Conservation (phyloP, 352 stramenopile genomes). For the Peronospora belbahrii region DNA sequence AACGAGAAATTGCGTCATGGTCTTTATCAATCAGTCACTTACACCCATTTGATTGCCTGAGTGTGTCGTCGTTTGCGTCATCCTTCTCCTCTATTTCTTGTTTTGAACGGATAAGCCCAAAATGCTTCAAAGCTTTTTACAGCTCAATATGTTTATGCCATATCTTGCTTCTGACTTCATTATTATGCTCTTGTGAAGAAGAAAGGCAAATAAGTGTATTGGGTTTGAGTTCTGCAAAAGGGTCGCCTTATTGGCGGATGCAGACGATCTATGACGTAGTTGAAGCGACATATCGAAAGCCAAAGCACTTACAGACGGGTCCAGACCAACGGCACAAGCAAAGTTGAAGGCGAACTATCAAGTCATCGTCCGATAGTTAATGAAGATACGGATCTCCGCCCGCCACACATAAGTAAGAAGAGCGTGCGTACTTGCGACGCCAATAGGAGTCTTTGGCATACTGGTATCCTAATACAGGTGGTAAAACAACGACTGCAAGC, state of each 20-base stretch:
- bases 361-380: slow-evolving; percentile 4
- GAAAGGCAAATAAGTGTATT: slow-evolving; percentile 9
- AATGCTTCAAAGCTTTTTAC: slow-evolving; percentile 27
- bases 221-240: slow-evolving; percentile 12
- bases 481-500: slow-evolving; percentile 59
- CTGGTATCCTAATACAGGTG: slow-evolving; percentile 57
- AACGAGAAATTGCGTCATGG: background rate
- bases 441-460: slow-evolving; percentile 43
- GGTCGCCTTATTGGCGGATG: background rate
- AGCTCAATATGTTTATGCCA: slow-evolving; percentile 15
- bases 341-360: background rate
- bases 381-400: slow-evolving; percentile 22
- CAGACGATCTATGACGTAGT: background rate
- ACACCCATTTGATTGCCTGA: background rate
- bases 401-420: slow-evolving; percentile 27
- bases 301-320: background rate
- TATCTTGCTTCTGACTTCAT: slow-evolving; percentile 1
- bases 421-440: slow-evolving; percentile 30
- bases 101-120: slow-evolving; percentile 19
- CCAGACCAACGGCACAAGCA: background rate
- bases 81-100: slow-evolving; percentile 7
- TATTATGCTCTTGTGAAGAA: background rate
- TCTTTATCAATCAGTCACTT: background rate
- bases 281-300: slow-evolving; percentile 8
- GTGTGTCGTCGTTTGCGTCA: background rate